Base-by-base conservation (phyloP, 306 rosid genomes). In the Castanea sativa region DNA sequence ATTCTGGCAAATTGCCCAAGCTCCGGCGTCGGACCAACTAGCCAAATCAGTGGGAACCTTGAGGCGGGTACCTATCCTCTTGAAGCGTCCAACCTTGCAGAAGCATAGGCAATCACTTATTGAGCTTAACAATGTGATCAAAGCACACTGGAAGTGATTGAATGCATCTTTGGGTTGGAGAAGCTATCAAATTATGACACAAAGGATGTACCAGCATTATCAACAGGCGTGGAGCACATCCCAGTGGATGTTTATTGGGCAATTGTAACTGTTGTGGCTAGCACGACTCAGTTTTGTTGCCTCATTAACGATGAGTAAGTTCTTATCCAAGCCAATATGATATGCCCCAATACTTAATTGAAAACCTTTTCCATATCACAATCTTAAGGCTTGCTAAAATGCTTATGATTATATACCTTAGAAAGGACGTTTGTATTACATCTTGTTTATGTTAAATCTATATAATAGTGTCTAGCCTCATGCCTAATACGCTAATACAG, bases 1-100 rank as follows among this genome's bases (percentile, higher is more conserved):
- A 63, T 87, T 91, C 79, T 93, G 97, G 97, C 83, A 88, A 14
- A 88, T 91, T 0, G 89, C 93, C 11, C 88, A 89, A 61, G 80
- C 65, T 27, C 84, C 76, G 19, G 61, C 87, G 38, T 68, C 87
- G 0, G 86, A 91, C 78, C 85, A 73, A 19, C 84, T 93, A 0
- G 94, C 97, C 7, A 93, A 89, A 73, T 88, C 93, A 0, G 76
- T 93, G 58, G 90, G 86, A 3, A 45, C 85, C 11, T 87, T 93
- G 53, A 93, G 63, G 74, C 59, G 86, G 71, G 90, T 91, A 5
- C 92, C 98, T 0, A n/a, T 65, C 2, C 88, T 93, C 74, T 41
- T 82, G 15, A 80, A 78, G 74, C 87, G 78, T 4, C 32, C 70
- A 16, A 30, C 38, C 4, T 11, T 63, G 35, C 85, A 76, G 16